Evolutionary conservation across 345 rosid species (phyloP).

Genomic region (Syzygium grande): DNA sequence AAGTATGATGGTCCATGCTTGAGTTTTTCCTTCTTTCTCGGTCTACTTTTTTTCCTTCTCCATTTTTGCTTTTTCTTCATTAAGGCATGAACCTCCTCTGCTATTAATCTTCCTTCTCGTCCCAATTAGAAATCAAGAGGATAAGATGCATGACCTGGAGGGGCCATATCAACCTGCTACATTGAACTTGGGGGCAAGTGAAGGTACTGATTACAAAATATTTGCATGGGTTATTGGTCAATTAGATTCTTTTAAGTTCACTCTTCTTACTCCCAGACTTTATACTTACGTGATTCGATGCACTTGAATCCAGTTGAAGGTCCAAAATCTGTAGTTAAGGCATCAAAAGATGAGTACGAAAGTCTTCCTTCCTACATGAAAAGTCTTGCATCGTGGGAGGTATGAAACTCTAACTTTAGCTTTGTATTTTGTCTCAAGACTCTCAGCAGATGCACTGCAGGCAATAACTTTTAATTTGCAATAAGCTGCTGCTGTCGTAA

Average conservation of each 20-base stretch:
- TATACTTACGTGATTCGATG: background rate
- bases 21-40: background rate
- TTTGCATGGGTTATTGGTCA: background rate
- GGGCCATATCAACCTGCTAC: constrained; percentile 7
- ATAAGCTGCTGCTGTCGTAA: background rate
- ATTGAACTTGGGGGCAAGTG: constrained; percentile 4
- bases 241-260: background rate
- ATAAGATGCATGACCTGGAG: constrained; percentile 12
- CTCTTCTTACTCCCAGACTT: background rate
- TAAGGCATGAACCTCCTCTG: constrained; percentile 13
- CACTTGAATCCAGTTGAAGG: constrained; percentile 9
- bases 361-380: constrained; percentile 68
- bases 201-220: constrained; percentile 23
- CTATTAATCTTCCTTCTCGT: background rate
- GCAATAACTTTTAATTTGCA: background rate
- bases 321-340: constrained; percentile 16
- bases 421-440: background rate
- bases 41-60: background rate
- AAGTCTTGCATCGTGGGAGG: constrained; percentile 86
- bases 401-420: constrained; percentile 9
- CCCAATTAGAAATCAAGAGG: constrained; percentile 12
- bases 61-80: background rate
- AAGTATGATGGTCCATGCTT: constrained; percentile 29
- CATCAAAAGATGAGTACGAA: constrained; percentile 49
- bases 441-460: background rate